phyloP scores from a whole-genome alignment of 345 rosid genomes.

The Clarkia xantiana region DNA sequence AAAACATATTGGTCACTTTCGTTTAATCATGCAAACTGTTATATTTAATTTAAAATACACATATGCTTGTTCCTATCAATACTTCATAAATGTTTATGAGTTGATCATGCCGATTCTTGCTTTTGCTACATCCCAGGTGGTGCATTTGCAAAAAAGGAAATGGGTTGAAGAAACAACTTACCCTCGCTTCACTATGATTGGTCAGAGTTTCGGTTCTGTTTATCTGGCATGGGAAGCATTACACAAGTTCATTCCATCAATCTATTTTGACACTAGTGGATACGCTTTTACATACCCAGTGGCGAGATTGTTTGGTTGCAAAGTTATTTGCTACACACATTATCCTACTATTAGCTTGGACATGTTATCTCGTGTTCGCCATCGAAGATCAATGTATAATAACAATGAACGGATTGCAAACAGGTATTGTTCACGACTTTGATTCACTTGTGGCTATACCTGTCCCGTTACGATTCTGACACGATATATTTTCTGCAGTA shows the following conservation, averaged over 20 bases:
- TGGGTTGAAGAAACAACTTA: slow-evolving; percentile 80
- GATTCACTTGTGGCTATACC: neutral
- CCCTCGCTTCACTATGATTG: slow-evolving; percentile 87
- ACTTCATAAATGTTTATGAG: too few relatives aligned
- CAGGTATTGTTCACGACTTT: slow-evolving; percentile 32
- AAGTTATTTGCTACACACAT: slow-evolving; percentile 85
- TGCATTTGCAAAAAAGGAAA: slow-evolving; percentile 54
- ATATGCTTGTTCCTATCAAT: too few relatives aligned
- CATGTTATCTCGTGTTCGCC: slow-evolving; percentile 78
- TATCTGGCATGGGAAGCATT: slow-evolving; percentile 86
- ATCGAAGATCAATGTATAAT: slow-evolving; percentile 63
- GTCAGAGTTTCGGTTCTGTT: slow-evolving; percentile 89
- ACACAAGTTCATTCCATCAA: slow-evolving; percentile 54
- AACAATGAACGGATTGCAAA: slow-evolving; percentile 51
- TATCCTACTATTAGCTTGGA: slow-evolving; percentile 90
- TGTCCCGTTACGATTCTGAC: slow-evolving; percentile 1
- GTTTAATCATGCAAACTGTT: too few relatives aligned
- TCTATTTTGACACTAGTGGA: slow-evolving; percentile 73
- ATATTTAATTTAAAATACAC: too few relatives aligned
- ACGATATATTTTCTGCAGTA: slow-evolving; percentile 25
- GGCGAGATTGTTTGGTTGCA: slow-evolving; percentile 87
- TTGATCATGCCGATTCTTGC: neutral
- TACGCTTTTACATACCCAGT: slow-evolving; percentile 90
- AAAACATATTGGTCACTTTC: too few relatives aligned
- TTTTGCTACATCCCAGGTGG: slow-evolving; percentile 33